These are phyloP conservation scores for Moringa oleifera DNA, from an alignment of 345 rosid genomes.

Conservation along the genomic window DNA sequence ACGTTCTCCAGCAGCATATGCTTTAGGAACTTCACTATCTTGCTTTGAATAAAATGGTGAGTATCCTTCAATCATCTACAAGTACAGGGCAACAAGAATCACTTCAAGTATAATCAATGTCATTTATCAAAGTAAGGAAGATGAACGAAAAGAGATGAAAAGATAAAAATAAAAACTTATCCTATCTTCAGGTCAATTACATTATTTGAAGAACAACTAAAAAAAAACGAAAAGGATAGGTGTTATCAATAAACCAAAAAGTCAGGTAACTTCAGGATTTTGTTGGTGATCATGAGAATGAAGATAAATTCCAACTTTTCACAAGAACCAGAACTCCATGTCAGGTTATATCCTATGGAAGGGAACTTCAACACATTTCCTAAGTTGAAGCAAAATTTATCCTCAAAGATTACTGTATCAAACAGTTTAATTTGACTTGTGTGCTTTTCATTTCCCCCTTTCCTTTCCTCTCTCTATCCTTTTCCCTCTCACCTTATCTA, in stretches of 20 bases:
- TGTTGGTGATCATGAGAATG: not conserved
- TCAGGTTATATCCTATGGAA: not conserved
- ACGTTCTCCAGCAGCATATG: constrained; percentile 43
- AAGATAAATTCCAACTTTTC: not conserved
- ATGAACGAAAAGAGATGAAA: not conserved
- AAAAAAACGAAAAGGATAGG: not conserved
- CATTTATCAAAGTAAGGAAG: not conserved
- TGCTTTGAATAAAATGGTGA: constrained; percentile 65
- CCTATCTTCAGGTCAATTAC: not conserved
- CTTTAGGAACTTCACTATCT: constrained; percentile 54
- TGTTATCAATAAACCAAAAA: not conserved
- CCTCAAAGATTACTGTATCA: not conserved
- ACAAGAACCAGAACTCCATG: not conserved
- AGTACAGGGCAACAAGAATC: constrained; percentile 13
- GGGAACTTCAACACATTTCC: not conserved
- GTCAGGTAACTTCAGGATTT: not conserved
- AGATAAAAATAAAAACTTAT: no score
- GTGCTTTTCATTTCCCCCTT: no score
- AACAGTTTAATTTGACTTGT: no score
- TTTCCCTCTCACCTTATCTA: not conserved
- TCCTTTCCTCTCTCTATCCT: not conserved
- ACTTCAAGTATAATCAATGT: not conserved
- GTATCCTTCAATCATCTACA: constrained; percentile 83
- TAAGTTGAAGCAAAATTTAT: not conserved
- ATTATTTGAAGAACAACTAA: not conserved